These are phyloP conservation scores for Boletus bicolor DNA, from an alignment of 768 basidiomycete species.

Conservation along the genomic window DNA sequence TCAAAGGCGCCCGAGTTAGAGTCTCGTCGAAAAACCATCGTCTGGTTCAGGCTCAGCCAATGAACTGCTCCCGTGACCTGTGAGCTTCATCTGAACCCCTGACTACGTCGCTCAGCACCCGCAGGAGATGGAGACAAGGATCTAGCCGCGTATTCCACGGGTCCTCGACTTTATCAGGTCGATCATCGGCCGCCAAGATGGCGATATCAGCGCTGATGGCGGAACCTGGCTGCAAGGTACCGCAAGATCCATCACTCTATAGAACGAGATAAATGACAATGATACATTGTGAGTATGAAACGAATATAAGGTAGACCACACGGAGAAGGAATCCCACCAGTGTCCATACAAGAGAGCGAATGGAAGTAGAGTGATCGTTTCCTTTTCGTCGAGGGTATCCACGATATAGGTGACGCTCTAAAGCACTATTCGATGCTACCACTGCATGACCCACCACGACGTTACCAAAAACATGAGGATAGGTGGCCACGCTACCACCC, in stretches of 20 bases:
- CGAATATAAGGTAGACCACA: background rate
- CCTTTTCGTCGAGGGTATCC: background rate
- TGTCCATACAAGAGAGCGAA: background rate
- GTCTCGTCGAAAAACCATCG: background rate
- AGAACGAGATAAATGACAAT: background rate
- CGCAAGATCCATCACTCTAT: background rate
- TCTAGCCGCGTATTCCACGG: background rate
- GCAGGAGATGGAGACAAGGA: background rate
- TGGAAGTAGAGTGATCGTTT: background rate
- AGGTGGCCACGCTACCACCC: constrained; percentile 38
- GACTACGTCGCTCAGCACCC: background rate
- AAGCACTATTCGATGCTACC: constrained; percentile 9
- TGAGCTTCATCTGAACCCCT: background rate
- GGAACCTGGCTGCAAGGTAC: background rate
- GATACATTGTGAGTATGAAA: background rate
- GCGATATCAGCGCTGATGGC: background rate
- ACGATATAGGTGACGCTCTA: background rate
- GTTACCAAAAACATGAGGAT: constrained; percentile 29
- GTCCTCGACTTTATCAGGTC: background rate
- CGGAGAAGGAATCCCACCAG: background rate
- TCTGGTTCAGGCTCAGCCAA: background rate
- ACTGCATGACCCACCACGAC: constrained; percentile 34
- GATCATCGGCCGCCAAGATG: background rate
- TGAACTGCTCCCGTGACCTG: background rate
- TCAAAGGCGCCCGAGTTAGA: background rate